Evolutionary conservation across 805 yeast species (phyloP).

Genomic region (Ogataea naganishii): DNA sequence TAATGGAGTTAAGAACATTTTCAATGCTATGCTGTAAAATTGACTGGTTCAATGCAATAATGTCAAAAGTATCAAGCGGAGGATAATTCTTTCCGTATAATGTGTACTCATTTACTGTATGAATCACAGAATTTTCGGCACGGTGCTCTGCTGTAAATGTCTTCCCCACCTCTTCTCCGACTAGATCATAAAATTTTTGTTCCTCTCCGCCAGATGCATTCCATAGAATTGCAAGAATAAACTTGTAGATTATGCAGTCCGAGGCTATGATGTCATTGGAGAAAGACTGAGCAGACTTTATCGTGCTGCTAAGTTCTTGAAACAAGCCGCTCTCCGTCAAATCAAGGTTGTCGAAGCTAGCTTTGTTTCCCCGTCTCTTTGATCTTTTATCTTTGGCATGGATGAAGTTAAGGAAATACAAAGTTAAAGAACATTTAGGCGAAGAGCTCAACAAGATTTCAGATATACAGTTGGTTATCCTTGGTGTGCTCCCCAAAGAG

Average conservation of each 20-base stretch:
- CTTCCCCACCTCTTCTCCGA: constrained; percentile 2
- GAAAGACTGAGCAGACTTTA: too few species aligned
- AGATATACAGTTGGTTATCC: neutral
- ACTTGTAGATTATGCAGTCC: neutral
- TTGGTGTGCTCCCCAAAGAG: neutral
- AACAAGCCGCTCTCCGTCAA: too few species aligned
- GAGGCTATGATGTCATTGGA: neutral
- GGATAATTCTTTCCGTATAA: too few species aligned
- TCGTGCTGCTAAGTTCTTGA: too few species aligned
- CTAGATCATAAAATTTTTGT: constrained; percentile 1
- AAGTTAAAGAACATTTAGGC: too few species aligned
- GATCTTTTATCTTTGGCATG: neutral
- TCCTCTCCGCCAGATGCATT: neutral
- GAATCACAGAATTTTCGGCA: too few species aligned
- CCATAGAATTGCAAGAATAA: constrained; percentile 1
- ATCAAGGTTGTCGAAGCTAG: too few species aligned
- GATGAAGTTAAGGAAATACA: neutral
- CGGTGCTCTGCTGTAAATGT: constrained; percentile 1
- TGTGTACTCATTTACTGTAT: too few species aligned
- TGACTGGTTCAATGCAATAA: too few species aligned
- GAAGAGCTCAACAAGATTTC: constrained; percentile 1
- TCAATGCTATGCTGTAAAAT: too few species aligned
- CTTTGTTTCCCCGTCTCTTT: neutral
- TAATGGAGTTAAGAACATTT: too few species aligned
- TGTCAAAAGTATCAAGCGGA: too few species aligned